Conservation (phyloP, 345 rosid species). For the Rubroshorea leprosula region DNA sequence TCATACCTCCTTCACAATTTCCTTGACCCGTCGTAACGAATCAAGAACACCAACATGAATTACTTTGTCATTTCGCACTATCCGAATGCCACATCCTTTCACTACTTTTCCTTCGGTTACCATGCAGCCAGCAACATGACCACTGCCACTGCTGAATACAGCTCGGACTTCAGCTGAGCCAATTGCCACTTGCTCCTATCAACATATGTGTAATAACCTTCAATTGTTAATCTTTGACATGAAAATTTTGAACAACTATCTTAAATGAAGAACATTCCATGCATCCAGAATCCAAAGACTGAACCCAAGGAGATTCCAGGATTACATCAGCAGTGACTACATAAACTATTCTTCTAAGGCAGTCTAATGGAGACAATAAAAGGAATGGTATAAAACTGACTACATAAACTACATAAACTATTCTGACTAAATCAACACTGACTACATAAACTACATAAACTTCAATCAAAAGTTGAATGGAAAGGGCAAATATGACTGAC, state of each 20-base stretch:
- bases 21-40: constrained; percentile 88
- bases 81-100: constrained; percentile 81
- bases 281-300: neutral
- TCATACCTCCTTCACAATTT: constrained; percentile 94
- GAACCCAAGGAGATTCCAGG: neutral
- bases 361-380: too few relatives aligned
- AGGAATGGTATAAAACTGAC: neutral
- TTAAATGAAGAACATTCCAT: neutral
- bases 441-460: too few relatives aligned
- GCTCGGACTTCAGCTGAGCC: constrained; percentile 91
- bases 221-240: constrained; percentile 4
- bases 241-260: neutral
- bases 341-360: too few relatives aligned
- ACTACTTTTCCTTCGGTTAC: constrained; percentile 80
- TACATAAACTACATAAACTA: too few relatives aligned
- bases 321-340: too few relatives aligned
- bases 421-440: too few relatives aligned
- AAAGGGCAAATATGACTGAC: too few relatives aligned
- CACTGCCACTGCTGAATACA: constrained; percentile 93
- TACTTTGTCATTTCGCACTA: constrained; percentile 56
- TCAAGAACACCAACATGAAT: constrained; percentile 69
- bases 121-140: constrained; percentile 98
- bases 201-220: constrained; percentile 26
- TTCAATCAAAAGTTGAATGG: too few relatives aligned
- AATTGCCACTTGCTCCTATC: constrained; percentile 73